These are phyloP conservation scores for Botrytis porri DNA, from an alignment of 2,329 filamentous ascomycete species.

Conservation along the genomic window DNA sequence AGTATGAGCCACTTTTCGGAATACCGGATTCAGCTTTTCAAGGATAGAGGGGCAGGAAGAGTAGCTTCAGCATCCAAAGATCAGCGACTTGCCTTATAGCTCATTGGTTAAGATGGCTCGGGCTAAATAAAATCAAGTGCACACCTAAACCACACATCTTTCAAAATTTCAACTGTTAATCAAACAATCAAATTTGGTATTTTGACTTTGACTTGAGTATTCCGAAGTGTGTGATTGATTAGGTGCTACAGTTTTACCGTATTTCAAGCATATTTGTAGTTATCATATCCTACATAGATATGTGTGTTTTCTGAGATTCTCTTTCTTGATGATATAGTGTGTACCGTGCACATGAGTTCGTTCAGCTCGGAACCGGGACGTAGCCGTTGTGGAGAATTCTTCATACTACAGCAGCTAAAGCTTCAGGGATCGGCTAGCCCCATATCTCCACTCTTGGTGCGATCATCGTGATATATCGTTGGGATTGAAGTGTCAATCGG, in stretches of 20 bases:
- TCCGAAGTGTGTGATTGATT: background rate
- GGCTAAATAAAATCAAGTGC: background rate
- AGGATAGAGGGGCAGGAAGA: background rate
- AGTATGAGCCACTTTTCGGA: background rate
- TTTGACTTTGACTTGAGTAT: rapidly evolving
- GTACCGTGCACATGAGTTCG: background rate
- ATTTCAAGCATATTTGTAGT: background rate
- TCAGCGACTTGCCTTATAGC: background rate
- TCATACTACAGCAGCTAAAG: background rate
- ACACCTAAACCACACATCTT: background rate
- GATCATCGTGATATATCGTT: background rate
- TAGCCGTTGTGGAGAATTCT: background rate
- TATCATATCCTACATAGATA: background rate
- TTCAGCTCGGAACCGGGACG: background rate
- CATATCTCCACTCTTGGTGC: background rate
- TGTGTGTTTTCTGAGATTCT: background rate
- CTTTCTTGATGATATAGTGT: background rate
- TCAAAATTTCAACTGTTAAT: background rate
- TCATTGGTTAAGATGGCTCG: background rate
- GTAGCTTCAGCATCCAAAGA: background rate
- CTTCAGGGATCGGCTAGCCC: background rate
- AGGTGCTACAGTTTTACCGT: rapidly evolving
- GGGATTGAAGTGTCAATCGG: background rate
- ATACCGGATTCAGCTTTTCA: background rate
- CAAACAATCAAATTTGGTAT: background rate